phyloP scores from a whole-genome alignment of 2,329 filamentous ascomycete species.

The Calonectria pauciramosa region DNA sequence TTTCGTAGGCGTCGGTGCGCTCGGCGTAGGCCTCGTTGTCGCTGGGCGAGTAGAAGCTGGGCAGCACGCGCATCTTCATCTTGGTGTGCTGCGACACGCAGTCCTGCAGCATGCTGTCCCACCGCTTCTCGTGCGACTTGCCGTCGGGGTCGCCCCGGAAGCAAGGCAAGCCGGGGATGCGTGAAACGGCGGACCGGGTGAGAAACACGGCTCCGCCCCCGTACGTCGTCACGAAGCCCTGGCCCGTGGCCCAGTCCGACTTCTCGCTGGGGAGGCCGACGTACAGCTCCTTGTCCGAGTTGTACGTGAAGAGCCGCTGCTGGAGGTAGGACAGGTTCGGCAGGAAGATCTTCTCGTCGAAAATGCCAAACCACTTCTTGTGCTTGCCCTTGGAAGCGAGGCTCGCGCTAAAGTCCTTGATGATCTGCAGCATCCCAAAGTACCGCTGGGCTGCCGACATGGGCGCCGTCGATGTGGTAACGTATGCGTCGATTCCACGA shows the following conservation, averaged over 20 bases:
- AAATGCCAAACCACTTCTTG: slow-evolving; percentile 58
- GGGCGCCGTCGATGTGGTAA: slow-evolving; percentile 48
- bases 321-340: slow-evolving; percentile 57
- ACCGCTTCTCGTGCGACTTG: slow-evolving; percentile 46
- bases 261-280: slow-evolving; percentile 60
- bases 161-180: slow-evolving; percentile 55
- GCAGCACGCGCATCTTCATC: slow-evolving; percentile 57
- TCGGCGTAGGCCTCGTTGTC: slow-evolving; percentile 48
- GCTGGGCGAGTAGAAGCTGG: slow-evolving; percentile 57
- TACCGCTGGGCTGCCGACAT: slow-evolving; percentile 53
- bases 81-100: slow-evolving; percentile 54
- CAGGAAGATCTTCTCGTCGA: slow-evolving; percentile 64
- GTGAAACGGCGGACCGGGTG: slow-evolving; percentile 51
- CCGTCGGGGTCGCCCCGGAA: slow-evolving; percentile 40
- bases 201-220: slow-evolving; percentile 62
- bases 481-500: slow-evolving; percentile 56
- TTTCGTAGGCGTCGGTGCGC: slow-evolving; percentile 52
- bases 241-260: slow-evolving; percentile 57
- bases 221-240: slow-evolving; percentile 55
- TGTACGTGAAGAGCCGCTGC: slow-evolving; percentile 52
- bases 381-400: slow-evolving; percentile 51
- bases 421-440: slow-evolving; percentile 53
- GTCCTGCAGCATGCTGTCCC: slow-evolving; percentile 58
- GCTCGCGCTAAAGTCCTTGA: slow-evolving; percentile 50
- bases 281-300: slow-evolving; percentile 52